Evolutionary conservation across 2,329 filamentous ascomycete genomes (phyloP), one percentile per base, ranked within the genome.

Genomic region (Ophiostoma ips): DNA sequence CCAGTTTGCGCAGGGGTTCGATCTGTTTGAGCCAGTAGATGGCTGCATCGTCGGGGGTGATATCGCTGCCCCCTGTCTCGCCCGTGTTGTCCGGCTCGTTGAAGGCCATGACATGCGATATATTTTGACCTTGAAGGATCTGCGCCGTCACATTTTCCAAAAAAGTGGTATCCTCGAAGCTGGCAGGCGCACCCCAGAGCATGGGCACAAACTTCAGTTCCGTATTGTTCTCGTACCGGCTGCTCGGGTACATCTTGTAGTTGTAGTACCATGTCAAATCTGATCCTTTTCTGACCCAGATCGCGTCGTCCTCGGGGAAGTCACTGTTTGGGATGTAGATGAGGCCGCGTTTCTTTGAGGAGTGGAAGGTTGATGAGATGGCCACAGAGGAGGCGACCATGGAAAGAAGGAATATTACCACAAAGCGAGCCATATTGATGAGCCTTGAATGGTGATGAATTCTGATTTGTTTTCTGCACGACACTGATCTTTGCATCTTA

Each of bases 191-290:
- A 31, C 83, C 83, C 81, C 82, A 89, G 54, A 88, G 74, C 84
- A 88, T 87, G 46, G 85, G 84, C 1, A 90, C 79, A 63, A 87
- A 90, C 5, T 43, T 21, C 24, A 43, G 76, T 9, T 71, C 63
- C 0, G 71, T 58, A 36, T 69, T 69, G 58, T 48, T 68, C 61
- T 63, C 55, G 59, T 73, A 81, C 34, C 66, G 66, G 0, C 69
- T 53, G 0, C 79, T 76, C 1, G 84, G 83, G 5, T 63, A 61
- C 18, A 71, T 60, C 16, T 66, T 63, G 65, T 88, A 90, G 68
- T 88, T 89, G 72, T 90, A 90, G 70, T 92, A 90, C 85, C 86
- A 90, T 4, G 78, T 83, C 50, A 90, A 64, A 36, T 79, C 74
- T 19, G 73, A 76, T 38, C 68, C 70, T 6, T 67, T 50, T 46